Percentiles rank a stretch among this genome's conserved stretches.
Evolutionary conservation across 2,329 filamentous ascomycete species (phyloP).

Genomic region (Apiospora kogelbergensis): DNA sequence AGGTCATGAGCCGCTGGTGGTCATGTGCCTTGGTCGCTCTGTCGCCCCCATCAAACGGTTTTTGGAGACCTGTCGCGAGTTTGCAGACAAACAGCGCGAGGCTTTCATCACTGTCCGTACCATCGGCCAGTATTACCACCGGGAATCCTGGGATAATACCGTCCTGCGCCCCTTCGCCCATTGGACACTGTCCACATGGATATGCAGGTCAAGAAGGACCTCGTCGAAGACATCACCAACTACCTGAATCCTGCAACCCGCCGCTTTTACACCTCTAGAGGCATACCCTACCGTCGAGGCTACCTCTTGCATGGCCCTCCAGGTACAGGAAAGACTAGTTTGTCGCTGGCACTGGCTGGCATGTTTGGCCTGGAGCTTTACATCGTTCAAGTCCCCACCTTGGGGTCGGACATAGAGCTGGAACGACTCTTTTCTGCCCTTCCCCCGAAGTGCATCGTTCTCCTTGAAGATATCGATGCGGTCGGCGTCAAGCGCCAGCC

Average conservation of each 20-base stretch:
- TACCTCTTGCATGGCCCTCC: conserved; percentile 74
- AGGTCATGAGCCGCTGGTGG: conserved; percentile 33
- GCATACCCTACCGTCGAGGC: conserved; percentile 72
- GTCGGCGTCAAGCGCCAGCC: conserved; percentile 43
- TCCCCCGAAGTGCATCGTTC: conserved; percentile 42
- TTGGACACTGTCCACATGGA: conserved; percentile 39
- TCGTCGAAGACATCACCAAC: conserved; percentile 66
- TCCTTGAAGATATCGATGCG: conserved; percentile 58
- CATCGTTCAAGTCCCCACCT: conserved; percentile 64
- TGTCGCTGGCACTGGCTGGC: conserved; percentile 72
- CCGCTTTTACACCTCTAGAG: conserved; percentile 70
- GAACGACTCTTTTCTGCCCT: conserved; percentile 33
- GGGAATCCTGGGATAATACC: conserved; percentile 35
- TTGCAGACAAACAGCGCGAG: conserved; percentile 35
- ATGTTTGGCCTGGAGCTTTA: conserved; percentile 72
- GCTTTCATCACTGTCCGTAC: conserved; percentile 36
- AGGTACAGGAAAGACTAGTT: conserved; percentile 73
- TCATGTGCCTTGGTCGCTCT: conserved; percentile 39
- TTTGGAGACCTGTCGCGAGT: conserved; percentile 29
- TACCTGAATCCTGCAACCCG: conserved; percentile 58
- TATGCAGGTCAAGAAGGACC: conserved; percentile 53
- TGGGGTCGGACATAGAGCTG: conserved; percentile 28
- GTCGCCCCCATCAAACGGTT: conserved; percentile 31
- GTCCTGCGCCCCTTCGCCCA: conserved; percentile 34
- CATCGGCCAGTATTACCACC: conserved; percentile 25